Evolutionary conservation across 148 eudicot genomes (phyloP).

Genomic region (Beta vulgaris): DNA sequence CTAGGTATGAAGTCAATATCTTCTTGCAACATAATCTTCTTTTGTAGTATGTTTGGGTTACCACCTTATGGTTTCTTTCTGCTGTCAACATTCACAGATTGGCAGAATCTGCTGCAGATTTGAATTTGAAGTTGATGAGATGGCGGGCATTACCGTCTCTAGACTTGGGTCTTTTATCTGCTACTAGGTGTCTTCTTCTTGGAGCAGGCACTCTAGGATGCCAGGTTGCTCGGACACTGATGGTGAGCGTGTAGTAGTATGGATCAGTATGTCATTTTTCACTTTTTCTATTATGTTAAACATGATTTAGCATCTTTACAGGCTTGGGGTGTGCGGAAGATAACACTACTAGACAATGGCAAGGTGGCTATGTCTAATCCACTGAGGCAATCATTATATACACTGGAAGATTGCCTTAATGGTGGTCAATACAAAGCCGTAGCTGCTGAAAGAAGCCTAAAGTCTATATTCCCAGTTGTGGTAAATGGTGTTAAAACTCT

Average conservation of each 20-base stretch:
- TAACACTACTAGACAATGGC: constrained; percentile 85
- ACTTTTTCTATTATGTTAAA: background rate
- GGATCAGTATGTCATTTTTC: background rate
- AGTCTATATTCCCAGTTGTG: constrained; percentile 75
- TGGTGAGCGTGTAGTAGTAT: constrained; percentile 51
- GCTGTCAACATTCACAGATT: constrained; percentile 46
- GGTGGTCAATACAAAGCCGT: constrained; percentile 79
- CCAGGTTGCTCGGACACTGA: constrained; percentile 93
- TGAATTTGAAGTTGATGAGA: constrained; percentile 90
- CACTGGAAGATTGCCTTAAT: constrained; percentile 75
- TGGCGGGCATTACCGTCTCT: constrained; percentile 94
- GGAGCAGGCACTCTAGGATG: constrained; percentile 99
- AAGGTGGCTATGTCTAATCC: constrained; percentile 96
- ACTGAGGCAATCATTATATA: constrained; percentile 85
- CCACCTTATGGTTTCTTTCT: background rate
- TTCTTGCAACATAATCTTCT: constrained; percentile 1
- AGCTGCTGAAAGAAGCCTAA: constrained; percentile 72
- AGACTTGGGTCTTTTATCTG: constrained; percentile 54
- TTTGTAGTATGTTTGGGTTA: background rate
- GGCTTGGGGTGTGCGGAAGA: constrained; percentile 96
- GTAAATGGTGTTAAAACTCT: constrained; percentile 34
- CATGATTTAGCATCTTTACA: constrained; percentile 27
- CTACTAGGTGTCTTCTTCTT: constrained; percentile 78
- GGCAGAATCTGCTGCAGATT: constrained; percentile 83
- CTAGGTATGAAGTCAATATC: constrained; percentile 43